These are phyloP conservation scores for Penicillium cataractarum DNA, from an alignment of 495 filamentous ascomycete species.

Conservation along the genomic window DNA sequence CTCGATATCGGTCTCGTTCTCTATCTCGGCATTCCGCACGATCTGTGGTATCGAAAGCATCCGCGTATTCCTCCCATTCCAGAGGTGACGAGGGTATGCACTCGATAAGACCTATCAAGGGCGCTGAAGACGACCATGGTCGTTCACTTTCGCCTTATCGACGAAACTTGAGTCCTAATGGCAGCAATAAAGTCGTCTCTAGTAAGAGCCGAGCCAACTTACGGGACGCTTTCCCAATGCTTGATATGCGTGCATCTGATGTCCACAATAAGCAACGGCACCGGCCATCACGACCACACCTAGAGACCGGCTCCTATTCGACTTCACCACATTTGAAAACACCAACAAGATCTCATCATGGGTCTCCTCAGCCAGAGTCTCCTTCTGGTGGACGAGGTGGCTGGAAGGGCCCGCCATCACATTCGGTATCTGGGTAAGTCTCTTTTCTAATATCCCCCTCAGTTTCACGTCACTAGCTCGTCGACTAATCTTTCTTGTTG, in stretches of 20 bases:
- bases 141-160: slow-evolving; percentile 47
- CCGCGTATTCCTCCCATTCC: slow-evolving; percentile 31
- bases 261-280: slow-evolving; percentile 33
- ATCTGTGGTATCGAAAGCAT: slow-evolving; percentile 39
- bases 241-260: slow-evolving; percentile 41
- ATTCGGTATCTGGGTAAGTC: slow-evolving; percentile 63
- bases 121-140: slow-evolving; percentile 26
- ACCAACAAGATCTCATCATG: slow-evolving; percentile 63
- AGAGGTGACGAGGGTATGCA: slow-evolving; percentile 36
- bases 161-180: slow-evolving; percentile 39
- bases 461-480: slow-evolving; percentile 15
- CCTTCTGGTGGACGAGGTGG: slow-evolving; percentile 59
- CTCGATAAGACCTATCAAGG: slow-evolving; percentile 33
- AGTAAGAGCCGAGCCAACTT: slow-evolving; percentile 27
- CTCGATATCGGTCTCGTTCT: slow-evolving; percentile 39
- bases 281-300: slow-evolving; percentile 37
- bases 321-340: slow-evolving; percentile 62
- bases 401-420: slow-evolving; percentile 58
- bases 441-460: background rate
- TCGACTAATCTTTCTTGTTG: slow-evolving; percentile 27
- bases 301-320: slow-evolving; percentile 54
- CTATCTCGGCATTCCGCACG: slow-evolving; percentile 40
- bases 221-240: slow-evolving; percentile 40
- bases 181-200: slow-evolving; percentile 29
- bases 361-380: slow-evolving; percentile 68